phyloP scores from a whole-genome alignment of 768 basidiomycete genomes.

The Gyrodon lividus region DNA sequence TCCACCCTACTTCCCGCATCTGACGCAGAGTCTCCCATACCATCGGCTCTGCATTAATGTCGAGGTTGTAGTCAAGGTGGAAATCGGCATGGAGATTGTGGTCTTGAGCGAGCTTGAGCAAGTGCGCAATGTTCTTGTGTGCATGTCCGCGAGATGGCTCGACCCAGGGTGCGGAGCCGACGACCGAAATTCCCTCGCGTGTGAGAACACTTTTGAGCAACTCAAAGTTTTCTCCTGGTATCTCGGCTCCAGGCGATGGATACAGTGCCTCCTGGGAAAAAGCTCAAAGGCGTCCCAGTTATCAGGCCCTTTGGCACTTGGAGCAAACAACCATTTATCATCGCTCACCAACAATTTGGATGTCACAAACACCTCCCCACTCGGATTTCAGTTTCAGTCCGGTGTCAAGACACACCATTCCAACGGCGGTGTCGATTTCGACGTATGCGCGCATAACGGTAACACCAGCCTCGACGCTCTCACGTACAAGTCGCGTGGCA shows the following conservation, averaged over 20 bases:
- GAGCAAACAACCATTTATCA: not conserved
- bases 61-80: constrained; percentile 68
- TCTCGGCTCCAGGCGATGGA: constrained; percentile 28
- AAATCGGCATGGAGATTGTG: constrained; percentile 52
- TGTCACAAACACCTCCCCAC: constrained; percentile 46
- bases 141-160: constrained; percentile 49
- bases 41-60: constrained; percentile 48
- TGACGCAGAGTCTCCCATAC: constrained; percentile 53
- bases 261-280: constrained; percentile 66
- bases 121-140: constrained; percentile 50
- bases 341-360: constrained; percentile 55
- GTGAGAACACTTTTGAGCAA: constrained; percentile 45
- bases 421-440: constrained; percentile 58
- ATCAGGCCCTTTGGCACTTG: not conserved
- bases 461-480: constrained; percentile 61
- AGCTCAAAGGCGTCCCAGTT: constrained; percentile 31
- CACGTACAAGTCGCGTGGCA: constrained; percentile 51
- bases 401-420: constrained; percentile 51
- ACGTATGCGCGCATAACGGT: constrained; percentile 69
- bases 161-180: constrained; percentile 68
- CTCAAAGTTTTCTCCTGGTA: constrained; percentile 44
- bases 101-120: constrained; percentile 46
- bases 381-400: constrained; percentile 48
- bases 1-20: constrained; percentile 32
- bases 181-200: constrained; percentile 42